Conservation (phyloP, 805 yeast genomes). For the Candida broadrunensis region DNA sequence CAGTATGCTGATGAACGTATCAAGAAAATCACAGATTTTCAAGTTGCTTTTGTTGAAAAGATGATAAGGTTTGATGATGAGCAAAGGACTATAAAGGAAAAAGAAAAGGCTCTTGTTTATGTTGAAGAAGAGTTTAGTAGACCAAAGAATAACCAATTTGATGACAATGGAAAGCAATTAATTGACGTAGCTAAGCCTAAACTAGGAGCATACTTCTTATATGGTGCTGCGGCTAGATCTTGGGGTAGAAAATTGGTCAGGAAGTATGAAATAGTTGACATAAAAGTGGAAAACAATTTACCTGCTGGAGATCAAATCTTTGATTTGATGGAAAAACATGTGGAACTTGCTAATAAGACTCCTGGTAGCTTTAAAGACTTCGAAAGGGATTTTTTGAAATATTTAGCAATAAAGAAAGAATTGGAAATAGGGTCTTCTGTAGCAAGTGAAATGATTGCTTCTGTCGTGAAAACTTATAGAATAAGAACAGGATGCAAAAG, state of each 20-base stretch:
- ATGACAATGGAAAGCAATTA: no score
- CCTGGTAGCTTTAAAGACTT: slow-evolving; percentile 8
- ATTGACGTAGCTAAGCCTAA: no score
- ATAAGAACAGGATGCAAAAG: neutral
- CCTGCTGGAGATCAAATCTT: slow-evolving; percentile 5
- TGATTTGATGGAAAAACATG: slow-evolving; percentile 9
- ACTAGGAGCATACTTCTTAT: neutral
- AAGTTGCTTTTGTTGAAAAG: slow-evolving; percentile 12
- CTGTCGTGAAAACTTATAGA: neutral
- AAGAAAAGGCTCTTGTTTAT: slow-evolving; percentile 10
- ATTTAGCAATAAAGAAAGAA: neutral
- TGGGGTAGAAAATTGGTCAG: neutral
- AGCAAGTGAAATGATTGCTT: neutral
- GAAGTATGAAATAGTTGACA: neutral
- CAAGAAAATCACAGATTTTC: slow-evolving; percentile 9
- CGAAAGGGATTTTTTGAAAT: slow-evolving; percentile 12
- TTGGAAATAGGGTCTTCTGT: neutral
- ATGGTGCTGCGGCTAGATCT: neutral
- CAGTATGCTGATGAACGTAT: neutral
- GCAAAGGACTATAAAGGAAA: slow-evolving; percentile 12
- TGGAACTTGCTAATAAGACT: slow-evolving; percentile 6
- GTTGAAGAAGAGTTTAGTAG: neutral
- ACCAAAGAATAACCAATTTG: neutral
- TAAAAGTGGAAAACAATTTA: slow-evolving; percentile 5
- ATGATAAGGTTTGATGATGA: slow-evolving; percentile 13